Evolutionary conservation across 2,329 filamentous ascomycete genomes (phyloP), one percentile per base, ranked within the genome.

Genomic region (Cordyceps militaris): DNA sequence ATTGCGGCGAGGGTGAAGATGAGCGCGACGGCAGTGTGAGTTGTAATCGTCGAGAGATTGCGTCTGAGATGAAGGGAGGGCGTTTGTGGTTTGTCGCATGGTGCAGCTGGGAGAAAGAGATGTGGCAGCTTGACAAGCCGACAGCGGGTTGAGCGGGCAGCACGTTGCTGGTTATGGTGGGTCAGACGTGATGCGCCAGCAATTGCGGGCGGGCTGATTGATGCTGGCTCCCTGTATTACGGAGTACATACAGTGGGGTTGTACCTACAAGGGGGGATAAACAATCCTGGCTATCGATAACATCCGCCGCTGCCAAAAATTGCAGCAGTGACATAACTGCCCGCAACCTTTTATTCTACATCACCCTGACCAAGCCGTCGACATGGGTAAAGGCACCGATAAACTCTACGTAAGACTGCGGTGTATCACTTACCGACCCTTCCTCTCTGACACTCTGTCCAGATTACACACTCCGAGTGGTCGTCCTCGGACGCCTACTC

Each of bases 391-490:
- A 63, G 74, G 75, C 63, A 77, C 74, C 11, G 74, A 77, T 62
- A 77, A 77, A 59, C 70, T 77, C 61, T 77, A 76, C 59, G 73
- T 75, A 67, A 62, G 69, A 52, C 28, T 44, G 10, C 14, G 13
- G 34, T 5, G 13, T 16, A 40, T 38, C 16, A 53, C 57, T 55
- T 58, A 32, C 8, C 3, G 9, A 52, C 43, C 16, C 49, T 59
- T 42, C 16, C 9, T 21, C 16, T 21, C 56, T 58, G 11, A 58
- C 52, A 46, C 55, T 38, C 14, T 19, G 16, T 24, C 1, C 57
- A 76, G 71, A 99, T 99, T 68, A 99, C 94, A 57, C 95, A 99
- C 76, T 95, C 90, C 42, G 94, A 99, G 79, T 99, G 94, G 94
- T 87, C 91, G 8, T 96, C 91, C 6, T 85, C 87, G 49, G 92